Evolutionary conservation across 225 moss, liverwort and hornwort species (phyloP), one percentile per base, ranked within the genome.

Genomic region (Antitrichia curtipendula): DNA sequence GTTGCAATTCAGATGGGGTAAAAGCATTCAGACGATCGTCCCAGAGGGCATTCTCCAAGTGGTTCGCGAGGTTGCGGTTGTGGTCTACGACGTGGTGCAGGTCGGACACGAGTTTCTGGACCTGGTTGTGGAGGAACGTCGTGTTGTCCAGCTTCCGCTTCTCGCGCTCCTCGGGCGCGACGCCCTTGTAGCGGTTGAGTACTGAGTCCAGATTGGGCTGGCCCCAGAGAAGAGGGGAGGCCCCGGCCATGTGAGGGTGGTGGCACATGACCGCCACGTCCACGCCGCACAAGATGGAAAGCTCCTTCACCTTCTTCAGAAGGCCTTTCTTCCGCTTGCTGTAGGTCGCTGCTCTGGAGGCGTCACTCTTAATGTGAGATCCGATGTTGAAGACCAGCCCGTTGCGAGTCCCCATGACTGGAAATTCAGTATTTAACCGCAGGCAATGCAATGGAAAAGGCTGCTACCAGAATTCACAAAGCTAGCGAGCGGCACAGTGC

Each of bases 131-230:
- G 76, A 94, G 40, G 45, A 94, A 87, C 4, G 87, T 81, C 60
- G 94, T 93, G 83, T 94, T 94, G 88, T 94, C 94, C 22, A 94
- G 88, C 89, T 92, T 94, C 62, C 93, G 47, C 81, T 91, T 94
- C 80, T 93, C 93, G 10, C 90, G 91, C 88, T 94, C 94, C 88
- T 93, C 94, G 47, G 82, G 86, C 49, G 94, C 52, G 47, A 94
- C 88, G 53, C 90, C 84, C 82, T 91, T 91, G 85, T 91, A 94
- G 31, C 93, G 89, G 74, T 63, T 89, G 32, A 94, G 82, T 23
- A 94, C 94, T 5, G 90, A 72, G 34, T 90, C 91, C 74, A 90
- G 75, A 83, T 90, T 88, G n/a, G 94, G 94, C 19, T 88, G 86
- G 12, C 93, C 93, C 94, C 93, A 93, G 34, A 92, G 88, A 40